Conservation (phyloP, 176 grass and related monocot genomes). For the Lolium rigidum region DNA sequence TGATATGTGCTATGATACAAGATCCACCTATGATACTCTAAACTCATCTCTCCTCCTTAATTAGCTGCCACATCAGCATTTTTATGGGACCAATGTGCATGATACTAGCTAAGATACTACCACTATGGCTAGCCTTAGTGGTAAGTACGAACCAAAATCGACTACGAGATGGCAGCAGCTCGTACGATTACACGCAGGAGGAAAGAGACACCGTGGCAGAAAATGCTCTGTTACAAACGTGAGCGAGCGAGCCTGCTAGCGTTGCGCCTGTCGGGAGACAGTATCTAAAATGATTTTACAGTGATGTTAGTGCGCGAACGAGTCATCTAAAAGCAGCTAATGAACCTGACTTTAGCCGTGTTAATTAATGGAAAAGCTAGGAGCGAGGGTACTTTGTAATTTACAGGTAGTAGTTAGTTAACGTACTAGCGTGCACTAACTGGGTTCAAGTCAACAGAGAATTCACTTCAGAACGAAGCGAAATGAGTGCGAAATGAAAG, state of each 20-base stretch:
- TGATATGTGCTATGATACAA: no score
- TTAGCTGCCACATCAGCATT: no score
- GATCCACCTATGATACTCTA: no score
- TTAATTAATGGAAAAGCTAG: background rate
- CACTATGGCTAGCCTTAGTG: no score
- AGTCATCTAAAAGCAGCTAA: background rate
- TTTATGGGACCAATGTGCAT: no score
- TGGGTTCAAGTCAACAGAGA: background rate
- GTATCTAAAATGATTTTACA: background rate
- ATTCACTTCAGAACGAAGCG: constrained; percentile 19
- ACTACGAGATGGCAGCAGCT: background rate
- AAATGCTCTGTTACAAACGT: background rate
- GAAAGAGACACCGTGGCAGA: background rate
- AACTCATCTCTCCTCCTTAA: no score
- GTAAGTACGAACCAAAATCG: background rate
- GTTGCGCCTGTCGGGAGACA: background rate
- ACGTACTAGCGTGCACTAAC: background rate
- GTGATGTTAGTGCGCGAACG: background rate
- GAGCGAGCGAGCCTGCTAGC: background rate
- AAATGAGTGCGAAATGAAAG: background rate
- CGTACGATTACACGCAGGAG: background rate
- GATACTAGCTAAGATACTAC: no score
- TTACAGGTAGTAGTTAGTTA: constrained; percentile 18
- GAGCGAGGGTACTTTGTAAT: background rate
- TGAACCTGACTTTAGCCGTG: background rate